Percentiles rank a stretch among this genome's conserved stretches.
These are phyloP conservation scores for Aspergillus nidulans DNA, from an alignment of 495 filamentous ascomycete genomes.

Conservation along the genomic window DNA sequence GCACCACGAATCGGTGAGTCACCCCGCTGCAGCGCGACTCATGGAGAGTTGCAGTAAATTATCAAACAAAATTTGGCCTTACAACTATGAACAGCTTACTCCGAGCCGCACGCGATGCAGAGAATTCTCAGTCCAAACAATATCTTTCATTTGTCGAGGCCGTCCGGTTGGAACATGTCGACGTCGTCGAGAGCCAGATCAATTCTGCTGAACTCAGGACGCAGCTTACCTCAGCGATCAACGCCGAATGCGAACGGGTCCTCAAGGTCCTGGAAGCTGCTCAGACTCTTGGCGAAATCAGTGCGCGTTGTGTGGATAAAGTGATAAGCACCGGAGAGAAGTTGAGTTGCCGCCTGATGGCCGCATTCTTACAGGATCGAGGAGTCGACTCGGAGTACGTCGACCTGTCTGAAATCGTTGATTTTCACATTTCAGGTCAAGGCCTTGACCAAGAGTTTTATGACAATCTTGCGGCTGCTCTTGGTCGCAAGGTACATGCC, in stretches of 20 bases:
- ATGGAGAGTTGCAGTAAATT: neutral
- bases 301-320: slow-evolving; percentile 76
- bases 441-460: slow-evolving; percentile 80
- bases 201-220: slow-evolving; percentile 54
- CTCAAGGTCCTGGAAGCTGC: slow-evolving; percentile 57
- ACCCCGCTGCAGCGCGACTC: slow-evolving; percentile 8
- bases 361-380: slow-evolving; percentile 69
- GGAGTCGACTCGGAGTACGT: slow-evolving; percentile 81
- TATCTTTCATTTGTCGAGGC: slow-evolving; percentile 69
- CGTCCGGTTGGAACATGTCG: slow-evolving; percentile 69
- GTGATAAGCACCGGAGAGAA: slow-evolving; percentile 94
- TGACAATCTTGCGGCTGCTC: slow-evolving; percentile 55
- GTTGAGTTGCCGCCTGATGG: slow-evolving; percentile 83
- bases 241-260: slow-evolving; percentile 64
- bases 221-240: slow-evolving; percentile 56
- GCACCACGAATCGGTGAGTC: slow-evolving; percentile 91
- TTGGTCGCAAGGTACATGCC: slow-evolving; percentile 62
- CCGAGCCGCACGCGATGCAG: slow-evolving; percentile 61
- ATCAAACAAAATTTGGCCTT: neutral
- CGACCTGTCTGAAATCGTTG: slow-evolving; percentile 73
- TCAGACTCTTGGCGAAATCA: slow-evolving; percentile 63
- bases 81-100: slow-evolving; percentile 49
- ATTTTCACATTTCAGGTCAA: slow-evolving; percentile 50
- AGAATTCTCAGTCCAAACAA: slow-evolving; percentile 54
- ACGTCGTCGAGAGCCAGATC: slow-evolving; percentile 60